These are phyloP conservation scores for Xylaria arbuscula DNA, from an alignment of 2,329 filamentous ascomycete species.

Conservation along the genomic window DNA sequence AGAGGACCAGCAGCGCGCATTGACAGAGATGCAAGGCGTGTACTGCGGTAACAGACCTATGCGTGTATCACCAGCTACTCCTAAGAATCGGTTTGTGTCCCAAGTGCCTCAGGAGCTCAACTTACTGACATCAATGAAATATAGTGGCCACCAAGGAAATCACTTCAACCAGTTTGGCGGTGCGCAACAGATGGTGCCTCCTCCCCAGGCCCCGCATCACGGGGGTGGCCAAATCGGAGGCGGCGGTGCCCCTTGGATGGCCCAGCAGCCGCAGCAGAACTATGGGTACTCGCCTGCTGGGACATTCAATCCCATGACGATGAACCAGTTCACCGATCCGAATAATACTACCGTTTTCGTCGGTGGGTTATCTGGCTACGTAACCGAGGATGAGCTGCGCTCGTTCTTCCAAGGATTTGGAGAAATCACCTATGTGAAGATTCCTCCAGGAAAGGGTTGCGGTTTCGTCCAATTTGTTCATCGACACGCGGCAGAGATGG, in stretches of 20 bases:
- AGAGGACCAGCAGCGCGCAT: conserved; percentile 92
- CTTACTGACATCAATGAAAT: conserved; percentile 29
- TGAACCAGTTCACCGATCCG: conserved; percentile 99
- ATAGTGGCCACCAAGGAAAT: conserved; percentile 55
- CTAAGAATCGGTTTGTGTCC: conserved; percentile 80
- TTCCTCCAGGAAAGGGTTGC: conserved; percentile 97
- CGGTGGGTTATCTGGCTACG: conserved; percentile 94
- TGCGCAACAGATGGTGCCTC: conserved; percentile 54
- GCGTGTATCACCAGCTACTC: conserved; percentile 97
- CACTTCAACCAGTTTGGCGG: conserved; percentile 53
- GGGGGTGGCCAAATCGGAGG: conserved; percentile 50
- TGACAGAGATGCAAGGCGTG: conserved; percentile 98
- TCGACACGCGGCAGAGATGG: conserved; percentile 98
- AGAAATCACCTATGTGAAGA: conserved; percentile 99
- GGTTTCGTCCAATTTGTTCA: conserved; percentile 99
- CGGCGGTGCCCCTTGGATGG: conserved; percentile 49
- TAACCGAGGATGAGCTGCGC: conserved; percentile 98
- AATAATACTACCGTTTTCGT: conserved; percentile 99
- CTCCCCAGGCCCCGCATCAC: conserved; percentile 56
- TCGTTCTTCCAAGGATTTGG: conserved; percentile 99
- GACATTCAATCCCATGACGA: conserved; percentile 65
- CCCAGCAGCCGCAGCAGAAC: conserved; percentile 57
- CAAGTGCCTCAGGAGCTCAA: neutral
- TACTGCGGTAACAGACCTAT: conserved; percentile 99
- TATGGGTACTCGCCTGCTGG: conserved; percentile 53